Evolutionary conservation across 2,329 filamentous ascomycete genomes (phyloP).

Genomic region (Cordyceps militaris): DNA sequence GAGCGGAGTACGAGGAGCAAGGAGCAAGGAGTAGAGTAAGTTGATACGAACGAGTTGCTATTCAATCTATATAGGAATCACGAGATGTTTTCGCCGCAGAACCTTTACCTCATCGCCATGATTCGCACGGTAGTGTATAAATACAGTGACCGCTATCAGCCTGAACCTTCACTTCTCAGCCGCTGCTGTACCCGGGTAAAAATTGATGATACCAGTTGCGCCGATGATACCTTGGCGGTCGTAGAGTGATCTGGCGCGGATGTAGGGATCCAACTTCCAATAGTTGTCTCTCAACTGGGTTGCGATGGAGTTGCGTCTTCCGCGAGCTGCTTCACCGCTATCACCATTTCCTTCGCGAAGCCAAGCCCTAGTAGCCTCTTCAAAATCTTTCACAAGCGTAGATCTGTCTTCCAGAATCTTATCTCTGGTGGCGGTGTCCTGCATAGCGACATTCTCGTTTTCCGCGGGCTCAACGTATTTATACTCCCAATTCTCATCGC

Average conservation of each 20-base stretch:
- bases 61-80: not conserved
- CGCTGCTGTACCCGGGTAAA: conserved; percentile 44
- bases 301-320: conserved; percentile 55
- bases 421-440: conserved; percentile 55
- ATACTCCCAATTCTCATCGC: conserved; percentile 79
- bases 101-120: not conserved
- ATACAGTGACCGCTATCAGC: not conserved
- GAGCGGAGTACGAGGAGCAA: not conserved
- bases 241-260: conserved; percentile 76
- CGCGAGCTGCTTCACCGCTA: conserved; percentile 41
- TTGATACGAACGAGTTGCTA: not conserved
- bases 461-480: conserved; percentile 67
- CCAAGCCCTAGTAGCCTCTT: conserved; percentile 71
- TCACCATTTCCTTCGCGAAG: conserved; percentile 41
- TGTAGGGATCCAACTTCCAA: conserved; percentile 82
- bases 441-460: conserved; percentile 72
- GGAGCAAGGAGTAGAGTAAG: not conserved
- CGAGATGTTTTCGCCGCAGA: not conserved
- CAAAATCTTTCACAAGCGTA: conserved; percentile 63
- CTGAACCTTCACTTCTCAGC: conserved; percentile 9
- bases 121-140: not conserved
- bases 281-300: conserved; percentile 65
- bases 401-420: conserved; percentile 57
- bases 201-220: conserved; percentile 60
- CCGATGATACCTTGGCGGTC: conserved; percentile 72